phyloP scores from a whole-genome alignment of 257 asterid genomes.

The Solanum medicagineum region DNA sequence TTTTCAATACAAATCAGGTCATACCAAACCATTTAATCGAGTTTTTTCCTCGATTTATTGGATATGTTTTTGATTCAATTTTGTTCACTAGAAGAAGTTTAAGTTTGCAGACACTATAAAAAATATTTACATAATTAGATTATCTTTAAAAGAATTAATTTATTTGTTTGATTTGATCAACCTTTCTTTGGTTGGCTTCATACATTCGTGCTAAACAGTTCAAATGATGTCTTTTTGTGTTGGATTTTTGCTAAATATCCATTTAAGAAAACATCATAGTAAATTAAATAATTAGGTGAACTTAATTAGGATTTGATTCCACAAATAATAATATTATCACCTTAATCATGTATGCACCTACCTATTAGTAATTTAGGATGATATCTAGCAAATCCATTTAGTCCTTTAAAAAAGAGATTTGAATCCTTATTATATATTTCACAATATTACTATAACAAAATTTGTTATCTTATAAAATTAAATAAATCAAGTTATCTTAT shows the following conservation, averaged over 20 bases:
- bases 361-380: not conserved
- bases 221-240: not conserved
- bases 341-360: not conserved
- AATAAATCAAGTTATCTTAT: not conserved
- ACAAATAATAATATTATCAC: not conserved
- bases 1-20: too few species aligned
- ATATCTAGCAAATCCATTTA: not conserved
- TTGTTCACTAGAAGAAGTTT: not conserved
- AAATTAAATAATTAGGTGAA: not conserved
- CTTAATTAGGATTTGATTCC: not conserved
- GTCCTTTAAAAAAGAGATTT: not conserved
- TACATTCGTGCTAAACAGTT: not conserved
- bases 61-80: too few species aligned
- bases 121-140: not conserved
- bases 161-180: not conserved
- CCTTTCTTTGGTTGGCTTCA: not conserved
- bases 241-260: not conserved
- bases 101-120: not conserved
- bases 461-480: too few species aligned
- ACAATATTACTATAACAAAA: not conserved
- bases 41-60: too few species aligned
- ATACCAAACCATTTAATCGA: too few species aligned
- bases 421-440: not conserved
- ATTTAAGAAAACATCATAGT: not conserved
- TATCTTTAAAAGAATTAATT: not conserved